phyloP scores from a whole-genome alignment of 306 rosid species.

The Argentina anserina region DNA sequence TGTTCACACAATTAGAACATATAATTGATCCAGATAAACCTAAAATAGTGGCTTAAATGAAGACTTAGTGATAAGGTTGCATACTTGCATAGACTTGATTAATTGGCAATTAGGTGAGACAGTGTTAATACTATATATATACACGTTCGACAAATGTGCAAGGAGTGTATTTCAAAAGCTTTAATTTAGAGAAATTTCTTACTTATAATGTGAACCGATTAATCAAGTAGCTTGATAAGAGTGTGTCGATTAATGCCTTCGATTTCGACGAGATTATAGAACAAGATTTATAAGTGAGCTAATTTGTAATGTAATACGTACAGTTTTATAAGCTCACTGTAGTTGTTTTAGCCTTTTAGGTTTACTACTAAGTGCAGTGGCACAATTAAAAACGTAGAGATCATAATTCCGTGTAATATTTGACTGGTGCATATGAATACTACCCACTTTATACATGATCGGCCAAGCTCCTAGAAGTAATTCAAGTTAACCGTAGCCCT shows the following conservation, averaged over 20 bases:
- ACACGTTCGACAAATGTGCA: neutral
- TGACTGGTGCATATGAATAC: neutral
- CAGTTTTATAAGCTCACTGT: neutral
- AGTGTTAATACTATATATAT: neutral
- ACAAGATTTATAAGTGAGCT: neutral
- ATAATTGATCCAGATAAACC: conserved; percentile 22
- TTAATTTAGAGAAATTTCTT: neutral
- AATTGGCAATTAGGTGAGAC: neutral
- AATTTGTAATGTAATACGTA: neutral
- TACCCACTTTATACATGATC: too few species aligned
- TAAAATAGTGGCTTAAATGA: conserved; percentile 4
- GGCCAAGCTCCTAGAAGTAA: neutral
- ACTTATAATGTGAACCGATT: neutral
- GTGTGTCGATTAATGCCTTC: neutral
- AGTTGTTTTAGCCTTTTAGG: too few species aligned
- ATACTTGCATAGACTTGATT: conserved; percentile 21
- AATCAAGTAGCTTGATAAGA: neutral
- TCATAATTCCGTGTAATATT: neutral
- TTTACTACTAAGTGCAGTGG: too few species aligned
- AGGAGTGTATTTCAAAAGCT: neutral
- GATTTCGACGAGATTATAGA: neutral
- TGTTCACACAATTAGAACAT: conserved; percentile 25
- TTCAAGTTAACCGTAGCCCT: neutral
- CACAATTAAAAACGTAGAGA: neutral
- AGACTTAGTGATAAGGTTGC: conserved; percentile 17